Base-by-base conservation (phyloP, 2,329 filamentous ascomycete genomes). In the Aspergillus flavus region DNA sequence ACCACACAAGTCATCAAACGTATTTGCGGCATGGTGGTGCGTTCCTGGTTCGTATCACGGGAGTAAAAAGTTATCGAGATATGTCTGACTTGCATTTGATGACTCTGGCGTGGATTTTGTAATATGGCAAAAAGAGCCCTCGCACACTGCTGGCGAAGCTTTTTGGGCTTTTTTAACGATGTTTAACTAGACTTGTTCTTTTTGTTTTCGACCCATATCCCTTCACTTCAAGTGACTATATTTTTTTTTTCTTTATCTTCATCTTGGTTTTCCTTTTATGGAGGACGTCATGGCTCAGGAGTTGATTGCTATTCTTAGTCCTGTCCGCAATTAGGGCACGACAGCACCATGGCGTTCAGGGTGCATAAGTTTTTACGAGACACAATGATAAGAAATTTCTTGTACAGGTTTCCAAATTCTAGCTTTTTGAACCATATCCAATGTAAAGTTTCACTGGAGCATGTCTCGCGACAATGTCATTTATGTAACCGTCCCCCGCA, bases 1-100 rank as follows among this genome's bases (percentile, higher is more conserved):
- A 91, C 89, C 1, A 92, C 88, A 1, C 91, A 92, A 66, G 87
- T 91, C 55, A 86, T 91, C 59, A 87, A 90, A 65, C 85, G 89
- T n/a, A 82, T 92, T 61, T 87, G 88, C 68, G 87, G 90, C 64
- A 85, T 92, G 74, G 89, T 88, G 4, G 81, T 85, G 30, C 82
- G 87, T 64, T 87, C 87, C 23, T 89, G 78, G 80, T 81, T 81
- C 65, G 76, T 78, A 57, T 76, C 74, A 55, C 74, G 77, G 62
- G 76, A 75, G 67, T 78, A 64, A 65, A n/a, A n/a, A n/a, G 14
- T 43, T 53, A 43, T 46, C 53, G 58, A 28, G 43, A 39, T 50
- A 19, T 50, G 16, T 50, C 26, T 21, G 48, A n/a, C 19, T 52
- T 52, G 28, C 48, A 52, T 52, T 10, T n/a, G 28, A 21, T 52